phyloP scores from a whole-genome alignment of 73 alveolate genomes.

The Paraurostyla sp. region DNA sequence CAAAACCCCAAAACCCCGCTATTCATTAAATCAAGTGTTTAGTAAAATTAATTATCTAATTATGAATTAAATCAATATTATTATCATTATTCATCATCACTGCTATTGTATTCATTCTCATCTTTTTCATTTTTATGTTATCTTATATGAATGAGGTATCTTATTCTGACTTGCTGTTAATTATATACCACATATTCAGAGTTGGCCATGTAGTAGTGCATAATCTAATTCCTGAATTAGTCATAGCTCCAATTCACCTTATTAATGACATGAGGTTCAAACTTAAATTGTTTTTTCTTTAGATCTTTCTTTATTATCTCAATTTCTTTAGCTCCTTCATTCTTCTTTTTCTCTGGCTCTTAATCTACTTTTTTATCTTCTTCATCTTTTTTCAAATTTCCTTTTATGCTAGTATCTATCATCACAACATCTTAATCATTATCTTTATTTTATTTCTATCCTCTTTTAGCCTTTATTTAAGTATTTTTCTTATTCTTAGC shows the following conservation, averaged over 20 bases:
- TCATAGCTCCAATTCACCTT: neutral
- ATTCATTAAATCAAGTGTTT: too few relatives aligned
- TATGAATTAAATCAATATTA: neutral
- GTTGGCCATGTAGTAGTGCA: neutral
- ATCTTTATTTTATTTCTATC: neutral
- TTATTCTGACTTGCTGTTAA: slow-evolving; percentile 80
- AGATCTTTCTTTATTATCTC: neutral
- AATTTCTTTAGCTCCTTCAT: neutral
- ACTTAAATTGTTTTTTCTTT: neutral
- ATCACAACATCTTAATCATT: neutral
- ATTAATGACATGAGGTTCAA: slow-evolving; percentile 5
- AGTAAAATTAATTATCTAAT: too few relatives aligned
- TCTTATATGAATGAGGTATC: slow-evolving; percentile 76
- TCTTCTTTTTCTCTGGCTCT: neutral
- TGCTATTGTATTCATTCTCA: neutral
- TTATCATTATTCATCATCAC: neutral
- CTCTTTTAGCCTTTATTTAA: neutral
- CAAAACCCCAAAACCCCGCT: too few relatives aligned
- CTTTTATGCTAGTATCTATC: slow-evolving; percentile 35
- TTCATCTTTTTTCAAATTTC: neutral
- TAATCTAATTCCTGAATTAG: neutral
- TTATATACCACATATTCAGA: slow-evolving; percentile 83
- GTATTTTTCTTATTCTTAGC: neutral
- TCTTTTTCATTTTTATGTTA: neutral
- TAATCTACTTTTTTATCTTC: neutral